Percentiles rank a stretch among this genome's conserved stretches.
phyloP scores from a whole-genome alignment of 2,329 filamentous ascomycete genomes.

The Aspergillus arachidicola region DNA sequence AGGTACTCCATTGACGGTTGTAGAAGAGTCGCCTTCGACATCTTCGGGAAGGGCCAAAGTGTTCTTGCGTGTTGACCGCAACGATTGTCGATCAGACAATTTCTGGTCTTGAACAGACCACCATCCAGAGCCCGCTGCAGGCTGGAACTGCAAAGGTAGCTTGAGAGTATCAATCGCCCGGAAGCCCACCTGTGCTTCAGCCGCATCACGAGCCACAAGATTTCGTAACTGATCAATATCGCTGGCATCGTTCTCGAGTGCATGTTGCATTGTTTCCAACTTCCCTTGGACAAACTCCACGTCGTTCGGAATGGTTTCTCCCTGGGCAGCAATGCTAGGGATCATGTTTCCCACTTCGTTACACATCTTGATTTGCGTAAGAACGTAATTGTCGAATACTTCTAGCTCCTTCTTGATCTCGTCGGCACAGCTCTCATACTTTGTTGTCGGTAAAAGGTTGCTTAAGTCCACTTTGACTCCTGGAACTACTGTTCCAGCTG shows the following conservation, averaged over 20 bases:
- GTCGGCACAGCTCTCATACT: conserved; percentile 86
- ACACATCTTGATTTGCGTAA: conserved; percentile 72
- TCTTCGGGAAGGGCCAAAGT: conserved; percentile 52
- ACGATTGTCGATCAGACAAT: conserved; percentile 39
- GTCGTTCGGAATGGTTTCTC: conserved; percentile 66
- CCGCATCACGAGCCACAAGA: conserved; percentile 65
- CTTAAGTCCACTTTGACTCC: conserved; percentile 78
- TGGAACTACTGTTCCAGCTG: conserved; percentile 52
- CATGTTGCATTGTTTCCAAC: conserved; percentile 64
- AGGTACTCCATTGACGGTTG: conserved; percentile 54
- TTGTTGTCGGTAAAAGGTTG: conserved; percentile 81
- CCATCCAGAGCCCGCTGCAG: conserved; percentile 44
- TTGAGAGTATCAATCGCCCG: conserved; percentile 74
- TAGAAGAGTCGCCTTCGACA: conserved; percentile 42
- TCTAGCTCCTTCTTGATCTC: conserved; percentile 79
- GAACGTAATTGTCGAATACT: conserved; percentile 76
- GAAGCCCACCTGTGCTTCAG: conserved; percentile 72
- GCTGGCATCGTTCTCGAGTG: conserved; percentile 64
- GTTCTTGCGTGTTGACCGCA: conserved; percentile 45
- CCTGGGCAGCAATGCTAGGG: conserved; percentile 62
- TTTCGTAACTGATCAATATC: conserved; percentile 61
- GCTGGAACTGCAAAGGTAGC: conserved; percentile 66
- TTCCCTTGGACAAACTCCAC: conserved; percentile 65
- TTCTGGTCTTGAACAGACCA: conserved; percentile 45
- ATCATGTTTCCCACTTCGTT: conserved; percentile 75